phyloP scores from a whole-genome alignment of 352 stramenopile species.

The Aphanomyces astaci region DNA sequence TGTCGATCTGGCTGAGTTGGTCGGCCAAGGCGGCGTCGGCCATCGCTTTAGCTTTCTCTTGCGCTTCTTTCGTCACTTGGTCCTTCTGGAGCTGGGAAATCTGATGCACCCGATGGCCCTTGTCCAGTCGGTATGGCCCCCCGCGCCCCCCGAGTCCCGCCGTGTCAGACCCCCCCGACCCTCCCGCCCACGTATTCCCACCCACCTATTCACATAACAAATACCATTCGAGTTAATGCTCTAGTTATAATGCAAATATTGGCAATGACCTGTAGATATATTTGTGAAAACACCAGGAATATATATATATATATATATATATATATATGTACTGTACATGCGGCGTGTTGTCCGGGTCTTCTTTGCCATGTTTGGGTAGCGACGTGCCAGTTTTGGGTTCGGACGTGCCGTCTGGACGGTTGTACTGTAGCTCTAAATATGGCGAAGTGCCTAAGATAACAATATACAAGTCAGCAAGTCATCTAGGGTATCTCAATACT shows the following conservation, averaged over 20 bases:
- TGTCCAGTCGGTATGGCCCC: constrained; percentile 92
- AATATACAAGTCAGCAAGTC: no score
- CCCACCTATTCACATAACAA: constrained; percentile 66
- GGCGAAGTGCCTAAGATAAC: no score
- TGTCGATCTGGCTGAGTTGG: constrained; percentile 71
- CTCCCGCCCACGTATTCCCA: constrained; percentile 91
- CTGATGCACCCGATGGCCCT: constrained; percentile 90
- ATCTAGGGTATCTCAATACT: no score
- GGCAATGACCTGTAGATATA: no score
- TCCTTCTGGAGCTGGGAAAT: constrained; percentile 91
- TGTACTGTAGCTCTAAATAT: no score
- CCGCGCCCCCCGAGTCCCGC: constrained; percentile 88
- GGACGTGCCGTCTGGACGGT: constrained; percentile 41
- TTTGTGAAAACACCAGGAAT: no score
- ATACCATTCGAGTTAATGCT: background rate
- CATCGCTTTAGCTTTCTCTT: constrained; percentile 52
- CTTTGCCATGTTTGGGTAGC: constrained; percentile 89
- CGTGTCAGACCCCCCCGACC: constrained; percentile 90
- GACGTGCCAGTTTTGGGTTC: constrained; percentile 58
- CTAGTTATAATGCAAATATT: no score
- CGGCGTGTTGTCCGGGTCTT: constrained; percentile 88
- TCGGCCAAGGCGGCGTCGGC: constrained; percentile 64
- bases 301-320: no score
- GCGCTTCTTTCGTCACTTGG: constrained; percentile 82
- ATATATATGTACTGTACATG: no score